Percentiles rank a stretch among this genome's conserved stretches.
These are phyloP conservation scores for Pisolithus marmoratus DNA, from an alignment of 768 basidiomycete genomes.

Conservation along the genomic window DNA sequence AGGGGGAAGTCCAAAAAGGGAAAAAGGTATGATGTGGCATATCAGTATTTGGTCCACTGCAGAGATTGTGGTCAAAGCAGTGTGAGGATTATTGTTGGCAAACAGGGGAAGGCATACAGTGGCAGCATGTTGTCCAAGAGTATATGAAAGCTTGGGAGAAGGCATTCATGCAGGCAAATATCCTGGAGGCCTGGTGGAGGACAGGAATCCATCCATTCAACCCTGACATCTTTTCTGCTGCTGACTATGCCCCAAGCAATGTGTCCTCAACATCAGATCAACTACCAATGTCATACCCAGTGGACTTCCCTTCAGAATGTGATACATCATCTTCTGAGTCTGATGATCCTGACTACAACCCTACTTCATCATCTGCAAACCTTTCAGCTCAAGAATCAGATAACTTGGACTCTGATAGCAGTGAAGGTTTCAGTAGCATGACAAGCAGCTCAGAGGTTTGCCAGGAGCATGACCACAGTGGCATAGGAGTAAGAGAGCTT, in stretches of 20 bases:
- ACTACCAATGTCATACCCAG: conserved; percentile 1
- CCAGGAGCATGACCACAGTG: not conserved
- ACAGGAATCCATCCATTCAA: conserved; percentile 24
- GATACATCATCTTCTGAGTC: not conserved
- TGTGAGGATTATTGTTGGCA: not conserved
- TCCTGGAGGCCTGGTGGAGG: conserved; percentile 18
- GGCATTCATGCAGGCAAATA: conserved; percentile 9
- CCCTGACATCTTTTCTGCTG: conserved; percentile 18
- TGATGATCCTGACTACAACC: not conserved
- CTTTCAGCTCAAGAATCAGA: not conserved
- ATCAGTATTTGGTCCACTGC: not conserved
- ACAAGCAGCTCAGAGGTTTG: not conserved
- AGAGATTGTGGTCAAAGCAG: not conserved
- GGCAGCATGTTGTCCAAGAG: conserved; percentile 12
- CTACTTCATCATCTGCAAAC: not conserved
- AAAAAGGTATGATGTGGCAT: too few relatives aligned
- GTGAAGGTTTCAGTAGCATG: not conserved
- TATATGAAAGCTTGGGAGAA: conserved; percentile 21
- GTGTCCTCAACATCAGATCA: conserved; percentile 10
- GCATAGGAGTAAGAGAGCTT: not conserved
- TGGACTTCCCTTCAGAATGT: not conserved
- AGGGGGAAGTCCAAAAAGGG: too few relatives aligned
- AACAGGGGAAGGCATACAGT: not conserved
- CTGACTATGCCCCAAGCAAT: conserved; percentile 23
- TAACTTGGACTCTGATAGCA: not conserved